phyloP scores from a whole-genome alignment of 257 asterid genomes.

The Nyctanthes arbortristis region DNA sequence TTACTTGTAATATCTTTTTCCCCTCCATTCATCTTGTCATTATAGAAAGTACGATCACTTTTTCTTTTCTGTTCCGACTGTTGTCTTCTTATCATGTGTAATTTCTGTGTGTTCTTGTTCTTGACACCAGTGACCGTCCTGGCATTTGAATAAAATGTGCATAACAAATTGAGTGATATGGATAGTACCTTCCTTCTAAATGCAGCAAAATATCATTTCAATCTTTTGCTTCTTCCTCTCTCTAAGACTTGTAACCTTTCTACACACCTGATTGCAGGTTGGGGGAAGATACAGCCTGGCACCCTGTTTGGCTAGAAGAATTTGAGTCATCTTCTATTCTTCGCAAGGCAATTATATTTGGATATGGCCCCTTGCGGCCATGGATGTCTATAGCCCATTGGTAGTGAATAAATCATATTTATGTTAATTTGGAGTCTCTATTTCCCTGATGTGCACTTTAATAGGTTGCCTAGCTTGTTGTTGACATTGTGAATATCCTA shows the following conservation, averaged over 20 bases:
- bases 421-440: not conserved
- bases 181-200: not conserved
- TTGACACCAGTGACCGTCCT: not conserved
- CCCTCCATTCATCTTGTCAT: not conserved
- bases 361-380: conserved; percentile 82
- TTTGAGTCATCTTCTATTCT: conserved; percentile 50
- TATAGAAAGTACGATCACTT: not conserved
- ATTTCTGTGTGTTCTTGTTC: not conserved
- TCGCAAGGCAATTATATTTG: conserved; percentile 75
- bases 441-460: not conserved
- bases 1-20: not conserved
- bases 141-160: not conserved
- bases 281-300: conserved; percentile 95
- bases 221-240: not conserved
- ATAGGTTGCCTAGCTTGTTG: conserved; percentile 3
- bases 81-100: not conserved
- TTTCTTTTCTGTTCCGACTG: not conserved
- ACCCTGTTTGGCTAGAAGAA: conserved; percentile 64
- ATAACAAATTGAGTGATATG: not conserved
- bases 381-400: conserved; percentile 96
- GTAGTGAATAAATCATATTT: conserved; percentile 33
- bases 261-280: conserved; percentile 53
- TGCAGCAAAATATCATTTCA: not conserved
- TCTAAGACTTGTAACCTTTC: conserved; percentile 8
- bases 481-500: conserved; percentile 19